Base-by-base conservation (phyloP, 1,284 basidiomycete species). In the Gymnopus androsaceus region DNA sequence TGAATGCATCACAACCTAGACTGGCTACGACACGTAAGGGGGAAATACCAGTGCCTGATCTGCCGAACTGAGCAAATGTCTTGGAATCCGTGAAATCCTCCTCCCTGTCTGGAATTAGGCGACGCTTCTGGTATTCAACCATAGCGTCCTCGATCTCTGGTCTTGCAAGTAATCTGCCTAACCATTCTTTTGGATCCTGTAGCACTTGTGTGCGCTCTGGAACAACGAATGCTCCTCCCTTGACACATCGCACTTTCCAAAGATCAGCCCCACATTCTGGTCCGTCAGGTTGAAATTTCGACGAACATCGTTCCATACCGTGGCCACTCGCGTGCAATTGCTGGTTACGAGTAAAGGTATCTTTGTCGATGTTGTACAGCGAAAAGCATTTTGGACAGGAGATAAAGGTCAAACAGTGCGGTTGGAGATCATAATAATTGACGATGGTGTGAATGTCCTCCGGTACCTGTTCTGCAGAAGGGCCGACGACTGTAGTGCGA, bases 361-460 rank as follows among this genome's bases (percentile, higher is more conserved):
- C n/a, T n/a, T n/a, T n/a, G n/a, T n/a, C n/a, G 8, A 34, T 19
- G 3, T 9, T n/a, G 15, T 34, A 34, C 7, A 48, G 19, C 3
- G 27, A 27, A 34, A 19, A 34, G 33, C 46, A 48, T 6, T 34
- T 7, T 2, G 46, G 31, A 14, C 46, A 48, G 9, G 11, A 31
- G 15, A 48, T 34, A 15, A 9, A 34, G 2, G 31, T 34, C 14
- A 19, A 30, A 19, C 5, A 33, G 7, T 8, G n/a, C 19, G 46
- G 46, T 9, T 48, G n/a, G 46, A 48, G 46, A 7, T 48, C 19
- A 30, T 34, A 34, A 19, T 33, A 14, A 12, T 34, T 9, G 28
- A 48, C 17, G 28, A 49, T 49, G 19, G 33, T 49, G 42, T 44
- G 42, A 28, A 44, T 44, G n/a, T 44, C 42, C 19, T 44, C 28